Evolutionary conservation across 2,329 filamentous ascomycete species (phyloP).

Genomic region (Madurella fahalii): DNA sequence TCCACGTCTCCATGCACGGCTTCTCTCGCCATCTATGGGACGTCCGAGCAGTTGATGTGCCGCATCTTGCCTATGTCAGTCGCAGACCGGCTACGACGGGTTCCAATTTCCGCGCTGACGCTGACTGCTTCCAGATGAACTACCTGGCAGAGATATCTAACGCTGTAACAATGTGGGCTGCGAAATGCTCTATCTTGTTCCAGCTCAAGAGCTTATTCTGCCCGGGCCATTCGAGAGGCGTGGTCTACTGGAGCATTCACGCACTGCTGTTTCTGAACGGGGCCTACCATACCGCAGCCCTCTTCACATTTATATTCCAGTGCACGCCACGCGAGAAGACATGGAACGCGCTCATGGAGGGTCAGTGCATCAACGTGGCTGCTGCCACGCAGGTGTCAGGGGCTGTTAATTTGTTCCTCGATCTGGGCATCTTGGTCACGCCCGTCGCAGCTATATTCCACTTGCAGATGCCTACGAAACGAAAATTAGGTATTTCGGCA

Average conservation of each 20-base stretch:
- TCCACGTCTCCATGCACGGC: conserved; percentile 13
- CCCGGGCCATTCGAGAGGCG: conserved; percentile 9
- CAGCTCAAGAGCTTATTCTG: conserved; percentile 20
- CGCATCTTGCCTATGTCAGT: conserved; percentile 13
- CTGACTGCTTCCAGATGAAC: too few relatives aligned
- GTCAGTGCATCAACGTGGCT: conserved; percentile 17
- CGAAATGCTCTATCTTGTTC: conserved; percentile 20
- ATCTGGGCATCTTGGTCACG: conserved; percentile 9
- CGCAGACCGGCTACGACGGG: conserved; percentile 3
- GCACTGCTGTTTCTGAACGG: conserved; percentile 13
- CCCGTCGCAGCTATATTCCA: conserved; percentile 14
- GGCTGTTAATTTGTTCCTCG: conserved; percentile 17
- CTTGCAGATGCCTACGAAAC: conserved; percentile 15
- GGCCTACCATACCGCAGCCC: conserved; percentile 13
- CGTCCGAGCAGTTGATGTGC: conserved; percentile 12
- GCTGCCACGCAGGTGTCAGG: conserved; percentile 13
- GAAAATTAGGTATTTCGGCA: conserved; percentile 18
- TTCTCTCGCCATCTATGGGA: conserved; percentile 20
- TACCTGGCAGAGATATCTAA: conserved; percentile 16
- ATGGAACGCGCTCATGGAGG: conserved; percentile 16
- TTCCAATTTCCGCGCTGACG: too few relatives aligned
- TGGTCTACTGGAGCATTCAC: conserved; percentile 18
- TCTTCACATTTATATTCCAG: conserved; percentile 19
- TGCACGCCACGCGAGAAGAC: conserved; percentile 19
- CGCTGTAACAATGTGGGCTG: conserved; percentile 17